These are phyloP conservation scores for Smallanthus sonchifolius DNA, from an alignment of 129 eudicot genomes.

Conservation along the genomic window DNA sequence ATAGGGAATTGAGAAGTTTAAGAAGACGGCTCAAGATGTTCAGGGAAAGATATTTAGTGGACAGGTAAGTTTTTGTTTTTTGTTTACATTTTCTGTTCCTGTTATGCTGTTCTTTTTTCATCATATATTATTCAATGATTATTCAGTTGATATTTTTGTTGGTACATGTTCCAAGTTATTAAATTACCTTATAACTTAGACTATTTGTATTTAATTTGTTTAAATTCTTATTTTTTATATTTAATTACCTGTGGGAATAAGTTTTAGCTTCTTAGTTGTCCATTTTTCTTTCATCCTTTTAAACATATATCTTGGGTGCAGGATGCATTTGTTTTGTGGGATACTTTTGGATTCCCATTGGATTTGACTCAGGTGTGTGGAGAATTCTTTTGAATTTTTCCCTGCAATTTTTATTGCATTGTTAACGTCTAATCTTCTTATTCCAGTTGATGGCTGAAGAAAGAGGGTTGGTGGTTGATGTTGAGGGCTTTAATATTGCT, in stretches of 20 bases:
- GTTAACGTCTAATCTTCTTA: background rate
- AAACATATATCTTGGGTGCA: constrained; percentile 36
- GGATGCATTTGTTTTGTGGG: constrained; percentile 98
- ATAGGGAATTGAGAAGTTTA: constrained; percentile 97
- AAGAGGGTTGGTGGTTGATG: constrained; percentile 79
- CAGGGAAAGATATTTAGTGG: constrained; percentile 73
- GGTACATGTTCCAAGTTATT: background rate
- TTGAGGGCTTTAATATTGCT: constrained; percentile 63
- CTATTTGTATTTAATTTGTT: background rate
- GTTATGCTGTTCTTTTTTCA: background rate
- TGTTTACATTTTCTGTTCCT: background rate
- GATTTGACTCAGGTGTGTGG: constrained; percentile 87
- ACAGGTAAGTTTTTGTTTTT: constrained; percentile 45
- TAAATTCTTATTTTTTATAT: background rate
- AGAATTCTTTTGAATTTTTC: background rate
- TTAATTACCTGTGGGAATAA: background rate
- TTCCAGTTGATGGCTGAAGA: constrained; percentile 97
- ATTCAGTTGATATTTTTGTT: background rate
- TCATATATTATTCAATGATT: background rate
- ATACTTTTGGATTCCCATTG: constrained; percentile 91
- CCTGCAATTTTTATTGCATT: background rate
- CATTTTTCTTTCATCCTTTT: constrained; percentile 13
- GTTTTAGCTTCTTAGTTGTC: background rate
- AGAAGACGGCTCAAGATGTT: constrained; percentile 76
- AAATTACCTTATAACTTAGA: background rate